These are phyloP conservation scores for Chaetomium cochliodes DNA, from an alignment of 495 filamentous ascomycete genomes.

Conservation along the genomic window DNA sequence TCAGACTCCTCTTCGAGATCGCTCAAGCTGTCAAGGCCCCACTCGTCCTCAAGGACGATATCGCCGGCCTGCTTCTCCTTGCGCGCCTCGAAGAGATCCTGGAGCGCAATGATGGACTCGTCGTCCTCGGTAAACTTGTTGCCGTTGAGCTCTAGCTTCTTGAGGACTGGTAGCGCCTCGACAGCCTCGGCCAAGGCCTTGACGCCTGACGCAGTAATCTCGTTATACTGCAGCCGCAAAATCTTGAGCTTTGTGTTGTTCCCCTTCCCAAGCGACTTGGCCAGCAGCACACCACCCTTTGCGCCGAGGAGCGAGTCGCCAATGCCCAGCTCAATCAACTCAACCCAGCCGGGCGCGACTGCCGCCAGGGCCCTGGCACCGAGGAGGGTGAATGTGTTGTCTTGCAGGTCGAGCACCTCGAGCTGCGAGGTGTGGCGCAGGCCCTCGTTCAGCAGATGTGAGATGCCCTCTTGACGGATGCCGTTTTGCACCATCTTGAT, in stretches of 20 bases:
- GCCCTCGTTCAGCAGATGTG: slow-evolving; percentile 70
- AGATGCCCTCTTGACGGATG: slow-evolving; percentile 90
- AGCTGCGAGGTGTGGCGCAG: slow-evolving; percentile 64
- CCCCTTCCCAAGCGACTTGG: slow-evolving; percentile 67
- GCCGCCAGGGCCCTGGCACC: slow-evolving; percentile 77
- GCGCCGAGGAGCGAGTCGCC: slow-evolving; percentile 81
- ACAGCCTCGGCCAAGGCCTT: slow-evolving; percentile 65
- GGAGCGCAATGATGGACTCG: slow-evolving; percentile 51
- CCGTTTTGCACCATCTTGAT: slow-evolving; percentile 99
- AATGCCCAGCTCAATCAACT: slow-evolving; percentile 79
- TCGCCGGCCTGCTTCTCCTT: slow-evolving; percentile 62
- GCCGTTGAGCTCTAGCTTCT: slow-evolving; percentile 88
- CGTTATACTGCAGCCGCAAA: slow-evolving; percentile 88
- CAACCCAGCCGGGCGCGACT: slow-evolving; percentile 70
- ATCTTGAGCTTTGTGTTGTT: slow-evolving; percentile 74
- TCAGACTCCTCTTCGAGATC: slow-evolving; percentile 77
- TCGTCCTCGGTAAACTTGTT: slow-evolving; percentile 94
- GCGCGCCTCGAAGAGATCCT: slow-evolving; percentile 53
- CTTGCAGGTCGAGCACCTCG: slow-evolving; percentile 82
- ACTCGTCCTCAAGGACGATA: slow-evolving; percentile 62
- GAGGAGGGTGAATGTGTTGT: slow-evolving; percentile 88
- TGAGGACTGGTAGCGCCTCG: slow-evolving; percentile 66
- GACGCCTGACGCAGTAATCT: slow-evolving; percentile 73
- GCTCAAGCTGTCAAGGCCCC: slow-evolving; percentile 82
- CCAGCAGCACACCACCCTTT: slow-evolving; percentile 74